Evolutionary conservation across 75 land plant species (phyloP).

Genomic region (Cunninghamia lanceolata): DNA sequence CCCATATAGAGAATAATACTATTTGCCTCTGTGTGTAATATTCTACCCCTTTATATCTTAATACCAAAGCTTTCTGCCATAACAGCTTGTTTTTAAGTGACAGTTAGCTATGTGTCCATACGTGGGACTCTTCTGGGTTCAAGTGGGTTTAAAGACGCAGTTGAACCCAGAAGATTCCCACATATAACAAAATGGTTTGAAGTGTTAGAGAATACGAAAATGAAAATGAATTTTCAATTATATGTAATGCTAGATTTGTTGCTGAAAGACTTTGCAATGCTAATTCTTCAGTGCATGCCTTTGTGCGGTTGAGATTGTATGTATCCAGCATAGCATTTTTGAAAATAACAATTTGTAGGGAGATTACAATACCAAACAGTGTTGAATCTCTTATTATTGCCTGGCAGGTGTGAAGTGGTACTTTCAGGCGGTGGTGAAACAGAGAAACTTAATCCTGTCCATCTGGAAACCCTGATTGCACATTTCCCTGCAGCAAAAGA

Average conservation of each 20-base stretch:
- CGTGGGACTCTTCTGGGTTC: too few species aligned
- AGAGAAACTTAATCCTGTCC: conserved; percentile 17
- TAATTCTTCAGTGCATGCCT: neutral
- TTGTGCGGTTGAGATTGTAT: neutral
- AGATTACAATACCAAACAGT: neutral
- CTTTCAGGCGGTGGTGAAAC: conserved; percentile 14
- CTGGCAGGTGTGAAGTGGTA: conserved; percentile 20
- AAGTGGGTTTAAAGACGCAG: too few species aligned
- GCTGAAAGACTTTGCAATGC: neutral
- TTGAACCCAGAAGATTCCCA: too few species aligned
- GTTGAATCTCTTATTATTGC: neutral
- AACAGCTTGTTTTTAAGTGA: too few species aligned
- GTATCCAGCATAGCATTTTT: neutral
- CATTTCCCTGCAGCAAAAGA: conserved; percentile 23
- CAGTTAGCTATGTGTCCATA: too few species aligned
- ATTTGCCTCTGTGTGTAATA: neutral
- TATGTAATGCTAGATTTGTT: neutral
- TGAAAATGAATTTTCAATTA: neutral
- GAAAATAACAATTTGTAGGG: neutral
- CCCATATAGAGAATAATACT: neutral
- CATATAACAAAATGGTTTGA: too few species aligned
- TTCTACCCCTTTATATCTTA: neutral
- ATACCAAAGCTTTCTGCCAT: too few species aligned
- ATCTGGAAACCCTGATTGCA: conserved; percentile 20
- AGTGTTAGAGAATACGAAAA: neutral